Evolutionary conservation across 768 basidiomycete species (phyloP).

Genomic region (Calvatia gigantea): DNA sequence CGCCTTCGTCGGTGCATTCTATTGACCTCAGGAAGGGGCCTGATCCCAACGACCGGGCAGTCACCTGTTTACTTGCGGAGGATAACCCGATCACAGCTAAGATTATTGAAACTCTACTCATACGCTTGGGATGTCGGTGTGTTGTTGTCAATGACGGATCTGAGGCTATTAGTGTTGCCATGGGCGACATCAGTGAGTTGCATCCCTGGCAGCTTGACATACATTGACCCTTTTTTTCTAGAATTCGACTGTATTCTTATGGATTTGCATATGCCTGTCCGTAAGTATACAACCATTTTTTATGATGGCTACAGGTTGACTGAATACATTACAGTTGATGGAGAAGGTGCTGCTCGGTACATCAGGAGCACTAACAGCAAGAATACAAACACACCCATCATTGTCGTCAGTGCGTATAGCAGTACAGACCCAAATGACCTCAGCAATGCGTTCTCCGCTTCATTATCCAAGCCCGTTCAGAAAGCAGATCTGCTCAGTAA

Average conservation of each 20-base stretch:
- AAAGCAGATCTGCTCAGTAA: conserved; percentile 76
- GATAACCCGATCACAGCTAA: conserved; percentile 98
- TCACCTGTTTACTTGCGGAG: conserved; percentile 92
- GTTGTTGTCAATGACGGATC: conserved; percentile 96
- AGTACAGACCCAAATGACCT: conserved; percentile 61
- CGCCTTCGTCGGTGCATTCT: conserved; percentile 83
- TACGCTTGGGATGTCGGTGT: conserved; percentile 91
- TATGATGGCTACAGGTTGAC: not conserved
- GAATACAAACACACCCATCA: conserved; percentile 89
- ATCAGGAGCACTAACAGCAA: conserved; percentile 97
- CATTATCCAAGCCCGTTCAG: conserved; percentile 85
- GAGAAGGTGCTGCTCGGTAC: conserved; percentile 94
- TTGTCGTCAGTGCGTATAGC: conserved; percentile 88
- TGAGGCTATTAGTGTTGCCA: conserved; percentile 94
- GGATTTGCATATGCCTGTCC: conserved; percentile 93
- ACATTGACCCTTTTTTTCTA: conserved; percentile 30
- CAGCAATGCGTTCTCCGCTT: conserved; percentile 73
- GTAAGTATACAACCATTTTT: conserved; percentile 43
- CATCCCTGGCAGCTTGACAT: conserved; percentile 1
- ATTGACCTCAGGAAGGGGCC: conserved; percentile 75
- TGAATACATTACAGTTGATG: conserved; percentile 60
- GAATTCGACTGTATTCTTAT: conserved; percentile 96
- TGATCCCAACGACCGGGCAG: conserved; percentile 80
- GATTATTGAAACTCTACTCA: conserved; percentile 92
- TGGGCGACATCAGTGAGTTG: conserved; percentile 92